Evolutionary conservation across 2,329 filamentous ascomycete species (phyloP), one percentile per base, ranked within the genome.

Genomic region (Exophiala sp.): DNA sequence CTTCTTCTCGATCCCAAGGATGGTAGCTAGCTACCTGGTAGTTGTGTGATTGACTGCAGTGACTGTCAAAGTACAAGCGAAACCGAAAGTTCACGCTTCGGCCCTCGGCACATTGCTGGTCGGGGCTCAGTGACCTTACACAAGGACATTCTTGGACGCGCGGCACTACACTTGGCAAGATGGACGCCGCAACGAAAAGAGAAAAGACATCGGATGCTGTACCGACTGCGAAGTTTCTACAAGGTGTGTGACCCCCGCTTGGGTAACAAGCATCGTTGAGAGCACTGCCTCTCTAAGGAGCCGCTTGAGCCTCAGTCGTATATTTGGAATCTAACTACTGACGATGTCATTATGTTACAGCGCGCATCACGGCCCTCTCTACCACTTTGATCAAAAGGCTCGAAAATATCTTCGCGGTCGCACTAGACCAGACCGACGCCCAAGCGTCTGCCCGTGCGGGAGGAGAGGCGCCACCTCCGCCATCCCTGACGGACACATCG

Each of bases 401-500:
- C 10, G 58, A 59, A 33, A 59, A 62, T 50, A 59, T 62, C 33
- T 57, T 62, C 43, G 60, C 59, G 6, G 54, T 55, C 16, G 59
- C 58, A 16, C 24, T 61, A 11, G 49, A 57, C 39, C 50, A 51
- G 32, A 53, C 57, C 6, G 35, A 40, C 21, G 12, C 47, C 24
- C 43, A 47, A 24, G 34, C 53, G 11, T 18, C 20, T 16, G 24
- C 20, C 16, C 34, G 52, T 4, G 42, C 43, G n/a, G 39, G 44
- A 6, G 43, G 32, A 20, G 47, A 50, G 33, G 44, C 34, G 14
- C 39, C 39, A 14, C 24, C 36, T 3, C 57, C 57, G 9, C 54
- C 61, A 5, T 58, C 59, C n/a, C 50, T 61, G 74, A 81, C 77
- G 18, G 74, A 75, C 12, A 80, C 80, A 2, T 81, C 82, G 4